Conservation (phyloP, 1,139 yeast species). For the Kodamaea plutei region DNA sequence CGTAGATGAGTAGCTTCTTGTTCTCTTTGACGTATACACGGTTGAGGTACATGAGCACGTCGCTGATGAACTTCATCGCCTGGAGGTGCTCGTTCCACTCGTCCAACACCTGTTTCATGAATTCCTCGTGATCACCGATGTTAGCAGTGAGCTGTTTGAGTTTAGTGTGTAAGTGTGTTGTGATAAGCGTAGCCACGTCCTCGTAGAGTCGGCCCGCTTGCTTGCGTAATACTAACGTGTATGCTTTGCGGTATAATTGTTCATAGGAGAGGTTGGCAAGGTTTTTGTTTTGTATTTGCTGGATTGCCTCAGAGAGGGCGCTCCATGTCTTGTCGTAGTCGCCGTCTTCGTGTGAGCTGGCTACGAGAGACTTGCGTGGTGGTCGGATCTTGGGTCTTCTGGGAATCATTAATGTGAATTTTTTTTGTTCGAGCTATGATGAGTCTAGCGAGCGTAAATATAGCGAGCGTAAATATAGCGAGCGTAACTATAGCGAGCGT, state of each 20-base stretch:
- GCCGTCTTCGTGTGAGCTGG: slow-evolving; percentile 20
- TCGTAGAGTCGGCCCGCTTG: slow-evolving; percentile 68
- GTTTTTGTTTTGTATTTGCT: slow-evolving; percentile 69
- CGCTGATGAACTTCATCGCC: slow-evolving; percentile 77
- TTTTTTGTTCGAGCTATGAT: neutral
- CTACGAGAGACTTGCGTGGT: slow-evolving; percentile 52
- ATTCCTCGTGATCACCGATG: slow-evolving; percentile 24
- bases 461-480: too few species aligned
- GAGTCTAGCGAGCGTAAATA: too few species aligned
- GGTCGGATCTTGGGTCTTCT: slow-evolving; percentile 67
- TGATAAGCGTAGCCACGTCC: slow-evolving; percentile 51
- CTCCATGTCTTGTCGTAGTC: slow-evolving; percentile 73
- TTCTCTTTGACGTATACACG: slow-evolving; percentile 79
- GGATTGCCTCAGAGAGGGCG: slow-evolving; percentile 67
- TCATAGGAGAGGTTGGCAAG: slow-evolving; percentile 80
- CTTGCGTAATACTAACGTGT: slow-evolving; percentile 72
- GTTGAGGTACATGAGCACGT: slow-evolving; percentile 82
- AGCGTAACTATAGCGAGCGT: too few species aligned
- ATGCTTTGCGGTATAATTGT: slow-evolving; percentile 77
- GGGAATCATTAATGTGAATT: too few species aligned
- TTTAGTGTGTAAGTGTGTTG: slow-evolving; percentile 41
- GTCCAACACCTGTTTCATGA: slow-evolving; percentile 43
- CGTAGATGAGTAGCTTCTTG: slow-evolving; percentile 64
- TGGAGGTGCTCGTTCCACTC: slow-evolving; percentile 77
- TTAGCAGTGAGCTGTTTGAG: slow-evolving; percentile 22